These are phyloP conservation scores for Penicillium tannophilum DNA, from an alignment of 495 filamentous ascomycete species.

Conservation along the genomic window DNA sequence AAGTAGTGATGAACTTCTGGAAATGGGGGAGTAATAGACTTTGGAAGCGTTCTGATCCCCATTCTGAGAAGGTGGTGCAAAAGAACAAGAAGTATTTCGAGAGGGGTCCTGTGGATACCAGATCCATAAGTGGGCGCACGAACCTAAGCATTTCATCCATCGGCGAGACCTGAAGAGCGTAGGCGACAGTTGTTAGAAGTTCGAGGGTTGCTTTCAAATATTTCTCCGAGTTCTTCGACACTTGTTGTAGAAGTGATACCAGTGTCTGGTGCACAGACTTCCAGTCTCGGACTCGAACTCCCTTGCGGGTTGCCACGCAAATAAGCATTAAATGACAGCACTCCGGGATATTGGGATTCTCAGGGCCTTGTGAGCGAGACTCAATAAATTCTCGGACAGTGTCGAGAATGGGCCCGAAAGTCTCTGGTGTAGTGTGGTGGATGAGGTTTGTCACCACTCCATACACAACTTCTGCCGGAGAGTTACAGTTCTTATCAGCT, in stretches of 20 bases:
- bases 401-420: constrained; percentile 59
- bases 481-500: constrained; percentile 47
- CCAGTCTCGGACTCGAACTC: constrained; percentile 75
- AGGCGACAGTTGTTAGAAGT: constrained; percentile 62
- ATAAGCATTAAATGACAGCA: constrained; percentile 67
- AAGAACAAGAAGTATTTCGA: constrained; percentile 76
- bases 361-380: constrained; percentile 30
- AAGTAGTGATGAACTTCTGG: constrained; percentile 74
- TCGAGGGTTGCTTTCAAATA: constrained; percentile 54
- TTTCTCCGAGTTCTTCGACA: constrained; percentile 40
- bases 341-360: constrained; percentile 47
- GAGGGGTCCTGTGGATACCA: constrained; percentile 62
- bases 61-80: constrained; percentile 73
- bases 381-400: constrained; percentile 55
- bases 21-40: constrained; percentile 77
- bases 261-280: constrained; percentile 59
- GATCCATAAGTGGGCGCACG: constrained; percentile 61
- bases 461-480: constrained; percentile 61
- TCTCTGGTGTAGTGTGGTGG: constrained; percentile 76
- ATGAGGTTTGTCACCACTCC: constrained; percentile 78
- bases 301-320: constrained; percentile 73
- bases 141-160: constrained; percentile 76
- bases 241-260: constrained; percentile 54
- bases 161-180: constrained; percentile 73
- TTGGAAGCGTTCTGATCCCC: constrained; percentile 75